Evolutionary conservation across 768 basidiomycete genomes (phyloP).

Genomic region (Pisolithus marmoratus): DNA sequence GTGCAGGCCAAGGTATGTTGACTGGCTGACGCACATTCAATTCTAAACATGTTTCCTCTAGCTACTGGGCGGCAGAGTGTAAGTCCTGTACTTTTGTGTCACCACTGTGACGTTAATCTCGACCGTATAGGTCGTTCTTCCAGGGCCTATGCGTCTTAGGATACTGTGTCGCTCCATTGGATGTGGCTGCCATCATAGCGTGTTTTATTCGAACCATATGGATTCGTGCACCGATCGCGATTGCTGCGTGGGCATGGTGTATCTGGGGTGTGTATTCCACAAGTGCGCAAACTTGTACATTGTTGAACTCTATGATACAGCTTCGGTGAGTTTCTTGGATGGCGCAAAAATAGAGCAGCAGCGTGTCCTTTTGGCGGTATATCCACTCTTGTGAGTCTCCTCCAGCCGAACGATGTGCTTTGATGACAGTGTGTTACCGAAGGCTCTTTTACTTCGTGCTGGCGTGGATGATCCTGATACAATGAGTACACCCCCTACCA

Average conservation of each 20-base stretch:
- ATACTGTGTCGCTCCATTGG: constrained; percentile 90
- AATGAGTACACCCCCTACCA: constrained; percentile 34
- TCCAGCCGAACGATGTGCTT: not conserved
- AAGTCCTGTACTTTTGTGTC: constrained; percentile 20
- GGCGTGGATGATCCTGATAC: constrained; percentile 96
- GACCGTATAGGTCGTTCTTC: constrained; percentile 73
- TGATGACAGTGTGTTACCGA: constrained; percentile 6
- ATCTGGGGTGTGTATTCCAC: constrained; percentile 74
- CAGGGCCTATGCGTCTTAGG: constrained; percentile 93
- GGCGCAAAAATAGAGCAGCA: constrained; percentile 92
- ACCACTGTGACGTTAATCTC: not conserved
- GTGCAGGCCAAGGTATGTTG: constrained; percentile 83
- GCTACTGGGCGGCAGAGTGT: constrained; percentile 84
- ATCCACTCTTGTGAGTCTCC: constrained; percentile 78
- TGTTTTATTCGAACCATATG: constrained; percentile 83
- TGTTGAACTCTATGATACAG: constrained; percentile 33
- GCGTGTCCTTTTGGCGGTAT: constrained; percentile 87
- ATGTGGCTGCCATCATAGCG: constrained; percentile 83
- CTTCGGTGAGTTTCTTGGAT: constrained; percentile 91
- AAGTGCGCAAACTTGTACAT: not conserved
- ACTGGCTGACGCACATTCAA: not conserved
- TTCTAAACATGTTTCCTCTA: constrained; percentile 21
- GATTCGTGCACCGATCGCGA: constrained; percentile 78
- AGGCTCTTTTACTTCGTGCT: constrained; percentile 92
- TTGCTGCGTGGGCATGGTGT: constrained; percentile 91